phyloP scores from a whole-genome alignment of 139 green algal species.

The Pseudopediastrum boryanum region DNA sequence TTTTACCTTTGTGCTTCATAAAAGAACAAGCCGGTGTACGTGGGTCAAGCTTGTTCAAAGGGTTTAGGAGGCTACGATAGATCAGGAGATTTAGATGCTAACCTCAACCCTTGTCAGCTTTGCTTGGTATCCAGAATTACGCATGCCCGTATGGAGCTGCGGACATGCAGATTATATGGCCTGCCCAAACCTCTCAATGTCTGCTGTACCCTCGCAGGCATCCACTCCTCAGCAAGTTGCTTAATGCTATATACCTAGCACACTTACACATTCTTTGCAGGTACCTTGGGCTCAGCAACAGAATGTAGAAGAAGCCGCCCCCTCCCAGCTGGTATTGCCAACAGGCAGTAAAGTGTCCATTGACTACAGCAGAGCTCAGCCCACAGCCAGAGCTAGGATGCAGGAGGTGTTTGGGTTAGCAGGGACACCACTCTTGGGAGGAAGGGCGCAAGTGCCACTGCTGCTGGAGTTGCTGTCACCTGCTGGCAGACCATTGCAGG shows the following conservation, averaged over 20 bases:
- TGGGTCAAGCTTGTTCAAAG: too few relatives aligned
- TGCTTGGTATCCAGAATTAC: not conserved
- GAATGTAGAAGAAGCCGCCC: conserved; percentile 47
- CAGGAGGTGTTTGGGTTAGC: conserved; percentile 63
- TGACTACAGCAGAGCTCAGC: conserved; percentile 42
- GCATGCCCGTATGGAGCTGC: too few relatives aligned
- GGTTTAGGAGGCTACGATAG: too few relatives aligned
- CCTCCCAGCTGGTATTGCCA: conserved; percentile 47
- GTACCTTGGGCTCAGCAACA: conserved; percentile 40
- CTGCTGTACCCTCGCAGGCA: too few relatives aligned
- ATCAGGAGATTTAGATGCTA: too few relatives aligned
- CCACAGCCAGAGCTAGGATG: conserved; percentile 30
- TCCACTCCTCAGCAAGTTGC: too few relatives aligned
- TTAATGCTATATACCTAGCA: not conserved
- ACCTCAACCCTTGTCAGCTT: too few relatives aligned
- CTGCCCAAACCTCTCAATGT: not conserved
- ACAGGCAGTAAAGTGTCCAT: conserved; percentile 41
- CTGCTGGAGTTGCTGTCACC: conserved; percentile 61
- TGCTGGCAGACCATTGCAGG: conserved; percentile 45
- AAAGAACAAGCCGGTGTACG: too few relatives aligned
- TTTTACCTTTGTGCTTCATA: too few relatives aligned
- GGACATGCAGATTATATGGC: too few relatives aligned
- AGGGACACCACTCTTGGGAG: conserved; percentile 50
- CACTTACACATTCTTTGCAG: too few relatives aligned
- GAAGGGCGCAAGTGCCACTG: conserved; percentile 36